A percentile compares a stretch with the other conserved stretches of the same genome.
These are phyloP conservation scores for Gastrolobium bilobum DNA, from an alignment of 306 rosid species.

Conservation along the genomic window DNA sequence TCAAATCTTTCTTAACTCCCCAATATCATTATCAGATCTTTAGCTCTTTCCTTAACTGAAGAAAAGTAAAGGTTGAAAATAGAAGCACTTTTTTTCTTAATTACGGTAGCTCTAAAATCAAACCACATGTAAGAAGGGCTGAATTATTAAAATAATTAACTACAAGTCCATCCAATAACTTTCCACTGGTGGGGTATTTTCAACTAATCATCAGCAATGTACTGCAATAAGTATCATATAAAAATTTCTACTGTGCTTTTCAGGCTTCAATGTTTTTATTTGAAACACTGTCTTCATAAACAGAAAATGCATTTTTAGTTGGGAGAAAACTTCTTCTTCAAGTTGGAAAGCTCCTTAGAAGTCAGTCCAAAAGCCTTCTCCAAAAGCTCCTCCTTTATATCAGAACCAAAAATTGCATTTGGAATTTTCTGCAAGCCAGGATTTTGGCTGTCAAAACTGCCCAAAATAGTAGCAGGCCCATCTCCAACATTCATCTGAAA, in stretches of 20 bases:
- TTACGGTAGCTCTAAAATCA: constrained; percentile 24
- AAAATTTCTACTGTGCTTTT: not conserved
- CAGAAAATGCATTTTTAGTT: constrained; percentile 37
- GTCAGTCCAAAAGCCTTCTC: constrained; percentile 89
- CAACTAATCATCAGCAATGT: constrained; percentile 28
- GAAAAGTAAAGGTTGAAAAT: constrained; percentile 13
- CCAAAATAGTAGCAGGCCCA: constrained; percentile 75
- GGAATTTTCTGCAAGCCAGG: constrained; percentile 85
- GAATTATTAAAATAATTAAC: constrained; percentile 36
- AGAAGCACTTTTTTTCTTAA: constrained; percentile 4
- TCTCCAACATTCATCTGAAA: constrained; percentile 96
- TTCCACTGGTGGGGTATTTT: constrained; percentile 9
- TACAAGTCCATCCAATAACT: constrained; percentile 40
- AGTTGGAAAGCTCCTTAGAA: constrained; percentile 67
- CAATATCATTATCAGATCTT: not conserved
- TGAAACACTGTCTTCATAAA: constrained; percentile 22
- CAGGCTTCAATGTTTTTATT: constrained; percentile 24
- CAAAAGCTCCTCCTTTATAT: constrained; percentile 76
- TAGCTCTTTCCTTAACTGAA: constrained; percentile 22
- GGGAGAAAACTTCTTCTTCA: constrained; percentile 69
- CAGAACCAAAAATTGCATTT: constrained; percentile 79
- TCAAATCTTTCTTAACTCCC: not conserved
- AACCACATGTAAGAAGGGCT: not conserved
- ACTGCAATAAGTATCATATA: constrained; percentile 23
- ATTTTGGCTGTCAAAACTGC: constrained; percentile 94